Evolutionary conservation across 1,284 basidiomycete species (phyloP).

Genomic region (Heimioporus retisporus): DNA sequence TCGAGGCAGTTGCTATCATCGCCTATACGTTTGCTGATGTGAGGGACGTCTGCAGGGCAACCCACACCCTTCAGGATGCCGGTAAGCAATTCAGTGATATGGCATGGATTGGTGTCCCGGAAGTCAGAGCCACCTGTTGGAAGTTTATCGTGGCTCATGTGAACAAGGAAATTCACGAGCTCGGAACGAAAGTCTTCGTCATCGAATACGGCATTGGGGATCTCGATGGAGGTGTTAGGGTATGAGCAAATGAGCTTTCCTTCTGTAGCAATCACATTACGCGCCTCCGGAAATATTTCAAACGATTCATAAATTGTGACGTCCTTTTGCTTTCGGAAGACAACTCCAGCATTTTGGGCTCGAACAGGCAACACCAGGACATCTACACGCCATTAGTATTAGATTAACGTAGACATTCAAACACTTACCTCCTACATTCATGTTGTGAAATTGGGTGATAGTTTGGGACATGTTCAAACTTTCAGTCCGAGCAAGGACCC

Average conservation of each 20-base stretch:
- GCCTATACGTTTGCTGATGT: constrained; percentile 30
- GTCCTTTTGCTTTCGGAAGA: constrained; percentile 35
- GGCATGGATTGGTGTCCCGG: constrained; percentile 33
- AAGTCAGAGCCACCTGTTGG: no score
- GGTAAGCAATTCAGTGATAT: constrained; percentile 41
- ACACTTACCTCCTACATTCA: constrained; percentile 30
- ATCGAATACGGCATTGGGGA: constrained; percentile 27
- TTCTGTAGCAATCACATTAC: constrained; percentile 24
- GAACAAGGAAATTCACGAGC: constrained; percentile 38
- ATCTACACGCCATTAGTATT: constrained; percentile 13
- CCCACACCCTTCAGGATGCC: constrained; percentile 29
- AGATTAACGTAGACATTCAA: background rate
- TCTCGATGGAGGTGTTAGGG: constrained; percentile 43
- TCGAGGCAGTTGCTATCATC: constrained; percentile 39
- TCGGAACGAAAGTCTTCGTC: constrained; percentile 35
- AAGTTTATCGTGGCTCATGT: constrained; percentile 20
- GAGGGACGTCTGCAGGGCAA: constrained; percentile 24
- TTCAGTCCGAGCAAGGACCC: background rate
- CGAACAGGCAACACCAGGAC: constrained; percentile 40
- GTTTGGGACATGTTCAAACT: background rate
- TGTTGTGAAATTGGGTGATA: constrained; percentile 17
- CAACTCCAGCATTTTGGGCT: constrained; percentile 47
- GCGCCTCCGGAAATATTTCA: constrained; percentile 33
- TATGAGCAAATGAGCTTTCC: constrained; percentile 48
- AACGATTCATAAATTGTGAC: constrained; percentile 43